phyloP scores from a whole-genome alignment of 2,329 filamentous ascomycete genomes.

The Pleomassaria siparia region DNA sequence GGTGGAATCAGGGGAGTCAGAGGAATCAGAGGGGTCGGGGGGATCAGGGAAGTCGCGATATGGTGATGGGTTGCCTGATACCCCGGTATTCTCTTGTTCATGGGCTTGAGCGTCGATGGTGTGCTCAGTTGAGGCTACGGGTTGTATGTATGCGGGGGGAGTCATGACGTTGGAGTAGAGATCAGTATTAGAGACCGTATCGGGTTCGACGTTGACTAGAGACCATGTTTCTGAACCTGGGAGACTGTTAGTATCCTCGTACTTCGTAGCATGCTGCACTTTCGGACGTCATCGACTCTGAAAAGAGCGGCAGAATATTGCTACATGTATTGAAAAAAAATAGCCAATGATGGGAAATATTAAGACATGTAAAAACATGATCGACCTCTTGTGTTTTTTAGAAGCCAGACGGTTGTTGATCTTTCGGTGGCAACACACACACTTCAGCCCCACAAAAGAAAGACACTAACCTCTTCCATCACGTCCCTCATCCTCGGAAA shows the following conservation, averaged over 20 bases:
- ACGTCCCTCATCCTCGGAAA: neutral
- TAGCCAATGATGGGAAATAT: too few relatives aligned
- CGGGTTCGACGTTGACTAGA: neutral
- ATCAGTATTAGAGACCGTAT: slow-evolving; percentile 15
- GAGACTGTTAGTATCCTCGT: neutral
- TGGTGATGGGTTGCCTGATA: neutral
- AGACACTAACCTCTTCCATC: neutral
- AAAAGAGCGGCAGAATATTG: too few relatives aligned
- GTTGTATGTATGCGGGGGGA: slow-evolving; percentile 22
- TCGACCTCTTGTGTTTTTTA: too few relatives aligned
- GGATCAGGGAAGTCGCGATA: neutral
- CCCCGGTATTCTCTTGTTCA: slow-evolving; percentile 13
- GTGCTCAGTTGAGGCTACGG: slow-evolving; percentile 13
- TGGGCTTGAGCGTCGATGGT: slow-evolving; percentile 20
- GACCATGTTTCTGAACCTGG: slow-evolving; percentile 4
- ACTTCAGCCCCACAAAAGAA: too few relatives aligned
- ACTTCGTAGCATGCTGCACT: neutral
- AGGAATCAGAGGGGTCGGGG: neutral
- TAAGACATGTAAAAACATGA: too few relatives aligned
- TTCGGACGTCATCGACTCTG: too few relatives aligned
- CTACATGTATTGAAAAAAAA: too few relatives aligned
- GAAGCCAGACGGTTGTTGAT: too few relatives aligned
- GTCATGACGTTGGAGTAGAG: slow-evolving; percentile 17
- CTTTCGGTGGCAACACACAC: too few relatives aligned
- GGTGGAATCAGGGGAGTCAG: neutral